Percentiles rank a stretch among this genome's conserved stretches.
phyloP scores from a whole-genome alignment of 768 basidiomycete genomes.

The Amyloporia xantha region DNA sequence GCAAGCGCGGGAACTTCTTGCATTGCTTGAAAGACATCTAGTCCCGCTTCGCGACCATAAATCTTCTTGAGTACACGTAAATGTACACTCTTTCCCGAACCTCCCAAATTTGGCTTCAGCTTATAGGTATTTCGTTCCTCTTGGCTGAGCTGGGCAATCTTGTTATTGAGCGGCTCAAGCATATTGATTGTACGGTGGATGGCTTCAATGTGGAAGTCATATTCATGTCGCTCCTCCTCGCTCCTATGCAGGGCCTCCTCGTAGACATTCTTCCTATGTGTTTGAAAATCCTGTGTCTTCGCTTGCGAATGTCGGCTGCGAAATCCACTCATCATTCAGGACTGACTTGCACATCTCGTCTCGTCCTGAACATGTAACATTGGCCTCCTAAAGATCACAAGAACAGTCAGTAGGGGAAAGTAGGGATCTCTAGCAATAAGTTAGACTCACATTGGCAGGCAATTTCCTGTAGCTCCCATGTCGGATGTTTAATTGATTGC shows the following conservation, averaged over 20 bases:
- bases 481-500: slow-evolving; percentile 61
- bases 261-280: slow-evolving; percentile 91
- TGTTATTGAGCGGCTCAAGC: slow-evolving; percentile 87
- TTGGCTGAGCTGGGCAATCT: slow-evolving; percentile 68
- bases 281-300: slow-evolving; percentile 89
- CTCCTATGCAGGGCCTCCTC: slow-evolving; percentile 95
- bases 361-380: slow-evolving; percentile 86
- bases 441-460: slow-evolving; percentile 57
- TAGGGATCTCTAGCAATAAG: not conserved
- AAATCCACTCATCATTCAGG: slow-evolving; percentile 97
- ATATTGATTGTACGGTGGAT: slow-evolving; percentile 84
- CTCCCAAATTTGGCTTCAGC: slow-evolving; percentile 83
- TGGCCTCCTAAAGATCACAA: slow-evolving; percentile 57
- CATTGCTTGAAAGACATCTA: slow-evolving; percentile 80
- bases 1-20: slow-evolving; percentile 88
- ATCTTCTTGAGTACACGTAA: slow-evolving; percentile 95
- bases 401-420: not conserved
- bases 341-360: slow-evolving; percentile 97
- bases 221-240: slow-evolving; percentile 98
- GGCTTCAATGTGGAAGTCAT: slow-evolving; percentile 97
- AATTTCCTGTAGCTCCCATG: slow-evolving; percentile 90
- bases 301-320: slow-evolving; percentile 91
- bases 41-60: slow-evolving; percentile 80
- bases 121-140: slow-evolving; percentile 82
- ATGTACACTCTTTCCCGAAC: slow-evolving; percentile 80